Percentiles rank a stretch among this genome's conserved stretches.
Conservation (phyloP, 1,284 basidiomycete genomes). For the Trametes versicolor region DNA sequence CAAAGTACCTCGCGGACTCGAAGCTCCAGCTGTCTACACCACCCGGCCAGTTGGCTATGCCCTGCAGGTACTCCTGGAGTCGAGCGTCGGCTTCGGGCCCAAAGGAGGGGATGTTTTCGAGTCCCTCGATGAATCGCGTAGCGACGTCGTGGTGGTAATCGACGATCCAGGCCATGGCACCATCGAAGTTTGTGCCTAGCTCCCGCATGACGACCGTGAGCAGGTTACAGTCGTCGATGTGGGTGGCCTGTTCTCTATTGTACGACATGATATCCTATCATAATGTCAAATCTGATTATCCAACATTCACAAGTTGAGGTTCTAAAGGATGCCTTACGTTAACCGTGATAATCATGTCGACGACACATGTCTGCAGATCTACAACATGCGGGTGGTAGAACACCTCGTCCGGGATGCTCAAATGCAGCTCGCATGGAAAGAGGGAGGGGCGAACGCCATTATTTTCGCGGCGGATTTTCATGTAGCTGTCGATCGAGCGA, state of each 20-base stretch:
- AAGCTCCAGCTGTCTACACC: slow-evolving; percentile 48
- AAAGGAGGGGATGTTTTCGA: slow-evolving; percentile 27
- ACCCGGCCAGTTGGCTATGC: slow-evolving; percentile 43
- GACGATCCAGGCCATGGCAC: slow-evolving; percentile 45
- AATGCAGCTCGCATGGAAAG: slow-evolving; percentile 45
- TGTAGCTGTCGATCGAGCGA: slow-evolving; percentile 45
- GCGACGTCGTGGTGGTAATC: slow-evolving; percentile 41
- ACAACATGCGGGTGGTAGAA: slow-evolving; percentile 46
- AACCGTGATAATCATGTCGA: slow-evolving; percentile 32
- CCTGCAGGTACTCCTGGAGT: slow-evolving; percentile 42
- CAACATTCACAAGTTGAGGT: too few relatives aligned
- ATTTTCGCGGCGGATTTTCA: slow-evolving; percentile 45
- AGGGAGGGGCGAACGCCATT: slow-evolving; percentile 45
- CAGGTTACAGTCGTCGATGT: slow-evolving; percentile 48
- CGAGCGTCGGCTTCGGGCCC: slow-evolving; percentile 13
- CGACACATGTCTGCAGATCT: slow-evolving; percentile 35
- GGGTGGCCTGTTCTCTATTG: slow-evolving; percentile 49
- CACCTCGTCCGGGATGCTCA: slow-evolving; percentile 47
- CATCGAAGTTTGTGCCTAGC: slow-evolving; percentile 41
- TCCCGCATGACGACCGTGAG: slow-evolving; percentile 45
- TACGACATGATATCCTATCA: slow-evolving; percentile 50
- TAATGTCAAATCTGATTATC: neutral
- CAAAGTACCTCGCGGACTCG: slow-evolving; percentile 48
- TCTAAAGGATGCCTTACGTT: slow-evolving; percentile 43
- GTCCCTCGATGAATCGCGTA: slow-evolving; percentile 40